Percentiles rank a stretch among this genome's conserved stretches.
Conservation (phyloP, 257 asterid genomes). For the Voacanga thouarsii region DNA sequence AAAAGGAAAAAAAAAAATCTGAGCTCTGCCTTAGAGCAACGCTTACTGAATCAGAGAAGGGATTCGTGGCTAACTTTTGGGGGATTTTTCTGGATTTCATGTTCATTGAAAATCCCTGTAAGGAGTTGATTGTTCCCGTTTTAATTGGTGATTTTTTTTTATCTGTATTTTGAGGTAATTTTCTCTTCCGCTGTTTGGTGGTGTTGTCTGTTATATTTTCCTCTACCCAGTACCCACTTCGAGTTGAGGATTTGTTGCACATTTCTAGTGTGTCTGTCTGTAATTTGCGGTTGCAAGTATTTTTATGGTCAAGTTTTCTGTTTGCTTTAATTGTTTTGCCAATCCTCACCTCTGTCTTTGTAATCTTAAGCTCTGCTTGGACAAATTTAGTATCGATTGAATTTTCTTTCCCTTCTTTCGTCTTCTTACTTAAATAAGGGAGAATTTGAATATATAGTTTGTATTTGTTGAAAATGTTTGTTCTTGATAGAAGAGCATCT, state of each 20-base stretch:
- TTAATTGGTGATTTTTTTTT: slow-evolving; percentile 41
- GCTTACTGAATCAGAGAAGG: neutral
- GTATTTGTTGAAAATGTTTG: neutral
- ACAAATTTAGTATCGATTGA: neutral
- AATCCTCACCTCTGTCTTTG: neutral
- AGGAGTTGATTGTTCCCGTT: slow-evolving; percentile 24
- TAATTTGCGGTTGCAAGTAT: neutral
- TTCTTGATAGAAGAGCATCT: slow-evolving; percentile 4
- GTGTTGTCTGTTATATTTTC: neutral
- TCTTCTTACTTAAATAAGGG: neutral
- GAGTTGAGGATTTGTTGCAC: neutral
- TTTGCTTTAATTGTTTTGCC: neutral
- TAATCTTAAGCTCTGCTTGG: neutral
- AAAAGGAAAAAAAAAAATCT: neutral
- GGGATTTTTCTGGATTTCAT: slow-evolving; percentile 28
- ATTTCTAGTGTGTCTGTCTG: slow-evolving; percentile 7
- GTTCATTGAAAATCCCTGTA: slow-evolving; percentile 30
- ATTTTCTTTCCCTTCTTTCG: neutral
- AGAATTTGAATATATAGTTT: neutral
- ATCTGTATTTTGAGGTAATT: neutral
- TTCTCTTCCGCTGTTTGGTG: slow-evolving; percentile 1
- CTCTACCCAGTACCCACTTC: slow-evolving; percentile 1
- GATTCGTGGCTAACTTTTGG: slow-evolving; percentile 23
- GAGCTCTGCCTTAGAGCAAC: neutral
- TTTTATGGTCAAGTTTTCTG: neutral